These are phyloP conservation scores for Anisodus acutangulus DNA, from an alignment of 257 asterid genomes.

Conservation along the genomic window DNA sequence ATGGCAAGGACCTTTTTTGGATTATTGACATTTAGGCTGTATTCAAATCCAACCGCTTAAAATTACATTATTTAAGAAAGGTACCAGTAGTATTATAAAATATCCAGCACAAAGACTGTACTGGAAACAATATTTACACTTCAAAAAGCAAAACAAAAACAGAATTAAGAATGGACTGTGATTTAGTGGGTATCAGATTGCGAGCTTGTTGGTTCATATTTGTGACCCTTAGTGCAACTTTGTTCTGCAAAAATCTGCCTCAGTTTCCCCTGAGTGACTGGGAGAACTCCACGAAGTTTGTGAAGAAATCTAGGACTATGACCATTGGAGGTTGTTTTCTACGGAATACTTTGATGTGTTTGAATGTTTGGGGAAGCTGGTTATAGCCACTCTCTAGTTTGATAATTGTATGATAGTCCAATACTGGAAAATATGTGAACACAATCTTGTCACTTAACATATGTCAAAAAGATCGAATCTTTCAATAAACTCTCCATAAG, in stretches of 20 bases:
- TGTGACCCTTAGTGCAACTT: constrained; percentile 9
- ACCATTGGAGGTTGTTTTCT: constrained; percentile 18
- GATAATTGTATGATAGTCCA: constrained; percentile 23
- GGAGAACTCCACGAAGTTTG: neutral
- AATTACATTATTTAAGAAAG: neutral
- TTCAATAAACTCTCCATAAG: constrained; percentile 10
- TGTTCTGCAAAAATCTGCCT: constrained; percentile 14
- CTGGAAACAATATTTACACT: neutral
- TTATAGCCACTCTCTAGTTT: neutral
- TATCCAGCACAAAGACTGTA: neutral
- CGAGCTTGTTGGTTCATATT: constrained; percentile 2
- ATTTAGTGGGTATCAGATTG: neutral
- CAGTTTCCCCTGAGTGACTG: neutral
- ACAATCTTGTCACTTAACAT: constrained; percentile 11
- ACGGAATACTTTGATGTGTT: neutral
- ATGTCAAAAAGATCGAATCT: neutral
- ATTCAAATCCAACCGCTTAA: constrained; percentile 2
- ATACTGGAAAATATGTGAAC: constrained; percentile 13
- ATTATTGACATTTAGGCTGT: neutral
- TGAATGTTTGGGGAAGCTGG: neutral
- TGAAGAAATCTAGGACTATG: constrained; percentile 19
- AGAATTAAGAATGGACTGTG: neutral
- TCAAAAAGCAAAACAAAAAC: neutral
- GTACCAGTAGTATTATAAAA: neutral
- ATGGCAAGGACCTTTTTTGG: constrained; percentile 10